phyloP scores from a whole-genome alignment of 805 yeast species.

The Candida silvatica region DNA sequence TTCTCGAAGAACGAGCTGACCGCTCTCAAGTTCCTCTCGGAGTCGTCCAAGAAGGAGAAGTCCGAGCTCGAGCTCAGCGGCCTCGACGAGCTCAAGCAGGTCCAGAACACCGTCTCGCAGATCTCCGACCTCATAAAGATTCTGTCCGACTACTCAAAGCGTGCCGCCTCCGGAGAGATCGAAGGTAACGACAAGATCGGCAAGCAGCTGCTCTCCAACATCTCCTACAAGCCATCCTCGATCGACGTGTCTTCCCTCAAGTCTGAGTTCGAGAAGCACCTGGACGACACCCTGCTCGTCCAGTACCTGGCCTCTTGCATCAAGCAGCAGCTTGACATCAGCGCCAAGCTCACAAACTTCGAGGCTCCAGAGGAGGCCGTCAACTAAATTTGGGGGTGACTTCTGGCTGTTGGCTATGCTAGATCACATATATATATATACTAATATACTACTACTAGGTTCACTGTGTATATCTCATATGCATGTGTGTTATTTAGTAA shows the following conservation, averaged over 20 bases:
- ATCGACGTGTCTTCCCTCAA: slow-evolving; percentile 44
- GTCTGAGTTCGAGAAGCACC: slow-evolving; percentile 56
- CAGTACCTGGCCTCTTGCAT: slow-evolving; percentile 78
- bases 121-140: slow-evolving; percentile 40
- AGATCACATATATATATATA: slow-evolving; percentile 2
- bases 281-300: slow-evolving; percentile 74
- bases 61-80: slow-evolving; percentile 22
- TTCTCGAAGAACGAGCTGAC: slow-evolving; percentile 52
- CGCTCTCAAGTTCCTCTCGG: slow-evolving; percentile 39
- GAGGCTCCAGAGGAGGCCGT: slow-evolving; percentile 27
- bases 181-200: slow-evolving; percentile 54
- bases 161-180: slow-evolving; percentile 32
- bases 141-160: slow-evolving; percentile 39
- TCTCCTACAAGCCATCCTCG: slow-evolving; percentile 44
- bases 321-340: slow-evolving; percentile 74
- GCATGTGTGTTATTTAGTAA: no score
- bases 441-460: background rate
- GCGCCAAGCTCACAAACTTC: slow-evolving; percentile 62
- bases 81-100: slow-evolving; percentile 35
- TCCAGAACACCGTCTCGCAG: slow-evolving; percentile 35
- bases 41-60: slow-evolving; percentile 25
- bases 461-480: no score
- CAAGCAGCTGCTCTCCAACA: slow-evolving; percentile 50
- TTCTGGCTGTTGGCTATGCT: no score
- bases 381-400: slow-evolving; percentile 13